Base-by-base conservation (phyloP, 768 basidiomycete genomes). In the Clathrus columnatus region DNA sequence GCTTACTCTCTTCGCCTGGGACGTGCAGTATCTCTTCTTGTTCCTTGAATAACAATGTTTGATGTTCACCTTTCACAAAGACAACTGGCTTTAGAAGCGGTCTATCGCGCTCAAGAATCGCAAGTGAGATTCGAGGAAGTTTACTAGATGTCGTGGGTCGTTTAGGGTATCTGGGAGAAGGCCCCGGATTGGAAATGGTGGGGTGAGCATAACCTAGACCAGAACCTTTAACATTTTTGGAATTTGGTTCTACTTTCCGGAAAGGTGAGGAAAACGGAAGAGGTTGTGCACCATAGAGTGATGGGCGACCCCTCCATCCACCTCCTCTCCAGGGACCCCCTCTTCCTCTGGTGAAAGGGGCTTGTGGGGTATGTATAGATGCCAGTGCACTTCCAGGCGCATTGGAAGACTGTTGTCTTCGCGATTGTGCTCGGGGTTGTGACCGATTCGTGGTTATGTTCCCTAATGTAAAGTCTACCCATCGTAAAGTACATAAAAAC, bases 21-120 rank as follows among this genome's bases (percentile, higher is more conserved):
- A 54, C 56, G 14, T 57, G 52, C 28, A 62, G 54, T 16, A 62
- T 60, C 45, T 84, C 75, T 8, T 73, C 50, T 30, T 67, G 59
- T 74, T 68, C 58, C 75, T 62, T 51, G 79, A 91, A 69, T 72
- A 75, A 54, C 63, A 76, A 66, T 51, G 77, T 69, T 1, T 77
- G 79, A 43, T 75, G 50, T 10, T 74, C 71, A 0, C 84, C 80
- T 17, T 72, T 80, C 11, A 91, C 85, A 60, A 91, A 91, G 11
- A 69, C 68, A 60, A 91, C 70, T 0, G 87, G 88, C n/a, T 73
- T 72, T 17, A 90, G 71, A 0, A 81, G 70, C 1, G 85, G 86
- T 26, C 87, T 70, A 36, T 81, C 77, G 23, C 75, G 68, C 57
- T 78, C 73, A 7, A 86, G 69, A 8, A 23, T 24, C n/a, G 54